Conservation (phyloP, 257 asterid species). For the Lithospermum erythrorhizon region DNA sequence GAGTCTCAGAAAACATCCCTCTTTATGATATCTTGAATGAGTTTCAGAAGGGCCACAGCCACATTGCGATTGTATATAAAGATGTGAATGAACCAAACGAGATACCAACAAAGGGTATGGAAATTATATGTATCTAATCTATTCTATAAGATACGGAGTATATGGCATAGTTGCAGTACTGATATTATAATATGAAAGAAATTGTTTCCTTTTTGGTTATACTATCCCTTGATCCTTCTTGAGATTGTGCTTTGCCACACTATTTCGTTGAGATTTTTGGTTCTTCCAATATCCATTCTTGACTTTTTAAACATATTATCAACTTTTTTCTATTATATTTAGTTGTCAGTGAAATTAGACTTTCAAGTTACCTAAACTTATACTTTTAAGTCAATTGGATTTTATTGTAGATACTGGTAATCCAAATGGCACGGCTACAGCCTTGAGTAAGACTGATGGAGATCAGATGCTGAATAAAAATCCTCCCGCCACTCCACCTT, state of each 20-base stretch:
- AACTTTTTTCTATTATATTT: not conserved
- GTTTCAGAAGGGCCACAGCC: slow-evolving; percentile 98
- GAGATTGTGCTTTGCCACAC: not conserved
- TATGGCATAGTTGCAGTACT: not conserved
- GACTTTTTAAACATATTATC: not conserved
- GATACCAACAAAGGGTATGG: slow-evolving; percentile 37
- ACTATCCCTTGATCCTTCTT: not conserved
- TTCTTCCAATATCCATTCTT: not conserved
- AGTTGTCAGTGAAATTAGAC: not conserved
- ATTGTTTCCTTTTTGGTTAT: not conserved
- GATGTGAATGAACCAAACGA: slow-evolving; percentile 62
- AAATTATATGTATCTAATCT: slow-evolving; percentile 18
- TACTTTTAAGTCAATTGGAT: not conserved
- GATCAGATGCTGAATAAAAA: slow-evolving; percentile 45
- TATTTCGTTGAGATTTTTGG: not conserved
- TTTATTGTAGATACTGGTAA: slow-evolving; percentile 33
- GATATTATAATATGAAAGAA: not conserved
- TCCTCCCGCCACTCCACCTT: slow-evolving; percentile 78
- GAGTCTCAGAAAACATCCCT: slow-evolving; percentile 90
- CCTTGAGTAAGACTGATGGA: slow-evolving; percentile 28
- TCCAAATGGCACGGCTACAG: slow-evolving; percentile 25
- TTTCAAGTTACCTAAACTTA: not conserved
- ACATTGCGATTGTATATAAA: slow-evolving; percentile 80
- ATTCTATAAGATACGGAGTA: not conserved
- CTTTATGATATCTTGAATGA: slow-evolving; percentile 94